phyloP scores from a whole-genome alignment of 2,329 filamentous ascomycete genomes.

The Aspergillus sojae region DNA sequence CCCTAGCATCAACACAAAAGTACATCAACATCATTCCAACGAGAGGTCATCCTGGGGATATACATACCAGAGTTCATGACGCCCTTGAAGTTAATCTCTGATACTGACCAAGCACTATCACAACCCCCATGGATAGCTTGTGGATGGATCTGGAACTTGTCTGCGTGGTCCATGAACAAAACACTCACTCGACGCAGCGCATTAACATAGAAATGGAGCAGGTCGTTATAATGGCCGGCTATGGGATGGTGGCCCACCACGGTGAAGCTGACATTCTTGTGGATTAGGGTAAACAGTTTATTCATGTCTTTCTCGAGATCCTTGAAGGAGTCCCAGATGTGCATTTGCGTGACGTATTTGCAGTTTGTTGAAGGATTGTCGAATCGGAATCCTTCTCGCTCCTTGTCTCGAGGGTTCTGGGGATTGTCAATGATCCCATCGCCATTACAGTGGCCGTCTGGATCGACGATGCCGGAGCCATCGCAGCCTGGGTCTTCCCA shows the following conservation, averaged over 20 bases:
- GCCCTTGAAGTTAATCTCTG: slow-evolving; percentile 35
- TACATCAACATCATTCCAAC: neutral
- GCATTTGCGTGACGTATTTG: slow-evolving; percentile 33
- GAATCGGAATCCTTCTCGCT: slow-evolving; percentile 33
- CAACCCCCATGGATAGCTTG: slow-evolving; percentile 37
- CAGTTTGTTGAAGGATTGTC: slow-evolving; percentile 36
- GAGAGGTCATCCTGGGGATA: neutral
- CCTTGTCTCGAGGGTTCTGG: slow-evolving; percentile 10
- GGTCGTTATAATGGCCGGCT: slow-evolving; percentile 34
- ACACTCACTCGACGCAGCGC: slow-evolving; percentile 33
- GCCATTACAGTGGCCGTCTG: slow-evolving; percentile 30
- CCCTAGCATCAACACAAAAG: slow-evolving; percentile 16
- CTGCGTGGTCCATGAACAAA: slow-evolving; percentile 31
- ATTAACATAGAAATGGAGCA: slow-evolving; percentile 39
- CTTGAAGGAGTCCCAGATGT: slow-evolving; percentile 39
- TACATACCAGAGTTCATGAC: slow-evolving; percentile 35
- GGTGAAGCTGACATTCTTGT: slow-evolving; percentile 36
- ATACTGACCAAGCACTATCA: slow-evolving; percentile 35
- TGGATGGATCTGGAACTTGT: slow-evolving; percentile 34
- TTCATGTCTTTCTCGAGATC: slow-evolving; percentile 34
- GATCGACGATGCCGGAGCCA: slow-evolving; percentile 31
- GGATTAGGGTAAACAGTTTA: slow-evolving; percentile 35
- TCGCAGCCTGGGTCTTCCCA: slow-evolving; percentile 27
- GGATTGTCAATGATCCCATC: slow-evolving; percentile 29
- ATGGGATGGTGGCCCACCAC: slow-evolving; percentile 38